phyloP scores from a whole-genome alignment of 371 early-diverging fungal species.

The Actinomortierella wolfii region DNA sequence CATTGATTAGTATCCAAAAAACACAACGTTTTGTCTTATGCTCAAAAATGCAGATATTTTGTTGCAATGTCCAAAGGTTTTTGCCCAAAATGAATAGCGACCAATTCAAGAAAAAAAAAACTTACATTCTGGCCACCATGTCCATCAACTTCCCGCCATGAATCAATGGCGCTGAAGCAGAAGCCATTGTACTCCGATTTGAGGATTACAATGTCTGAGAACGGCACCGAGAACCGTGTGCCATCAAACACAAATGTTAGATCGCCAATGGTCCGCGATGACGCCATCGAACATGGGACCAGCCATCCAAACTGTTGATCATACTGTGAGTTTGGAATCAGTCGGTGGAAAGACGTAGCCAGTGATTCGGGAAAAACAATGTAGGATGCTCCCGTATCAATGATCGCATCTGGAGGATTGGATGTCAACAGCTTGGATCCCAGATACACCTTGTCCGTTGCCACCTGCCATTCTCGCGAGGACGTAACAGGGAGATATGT shows the following conservation, averaged over 20 bases:
- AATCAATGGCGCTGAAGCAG: conserved; percentile 34
- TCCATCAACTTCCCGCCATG: conserved; percentile 34
- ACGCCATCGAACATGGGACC: conserved; percentile 29
- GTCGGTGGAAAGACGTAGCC: conserved; percentile 31
- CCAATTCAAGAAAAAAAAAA: background rate
- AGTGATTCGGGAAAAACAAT: conserved; percentile 41
- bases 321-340: conserved; percentile 34
- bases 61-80: no score
- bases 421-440: conserved; percentile 27
- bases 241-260: conserved; percentile 30
- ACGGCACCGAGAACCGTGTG: conserved; percentile 20
- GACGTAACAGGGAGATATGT: conserved; percentile 36
- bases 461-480: conserved; percentile 26
- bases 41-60: no score
- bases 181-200: conserved; percentile 27
- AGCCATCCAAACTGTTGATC: conserved; percentile 36
- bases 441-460: conserved; percentile 20
- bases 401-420: conserved; percentile 14
- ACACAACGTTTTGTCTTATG: no score
- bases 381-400: conserved; percentile 43
- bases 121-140: conserved; percentile 31
- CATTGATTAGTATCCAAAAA: background rate
- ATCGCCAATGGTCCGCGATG: conserved; percentile 25
- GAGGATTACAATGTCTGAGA: conserved; percentile 42
- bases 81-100: no score